Percentiles rank a stretch among this genome's conserved stretches.
These are phyloP conservation scores for Microcera coccophila DNA, from an alignment of 2,329 filamentous ascomycete species.

Conservation along the genomic window DNA sequence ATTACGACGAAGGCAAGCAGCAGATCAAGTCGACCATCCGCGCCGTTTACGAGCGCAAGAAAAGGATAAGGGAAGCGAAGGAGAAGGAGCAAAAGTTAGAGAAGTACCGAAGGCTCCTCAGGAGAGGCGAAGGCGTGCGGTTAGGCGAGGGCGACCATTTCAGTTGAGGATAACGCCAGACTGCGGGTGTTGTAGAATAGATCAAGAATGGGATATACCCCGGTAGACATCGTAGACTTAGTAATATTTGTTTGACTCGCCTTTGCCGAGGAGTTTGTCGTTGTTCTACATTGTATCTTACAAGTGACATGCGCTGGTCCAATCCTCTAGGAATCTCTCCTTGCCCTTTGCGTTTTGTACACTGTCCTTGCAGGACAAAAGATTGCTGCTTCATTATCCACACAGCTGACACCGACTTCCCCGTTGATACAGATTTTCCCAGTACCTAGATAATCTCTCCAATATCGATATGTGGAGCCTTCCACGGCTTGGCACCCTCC, in stretches of 20 bases:
- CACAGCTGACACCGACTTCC: conserved; percentile 19
- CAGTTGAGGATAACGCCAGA: conserved; percentile 32
- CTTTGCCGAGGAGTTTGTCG: conserved; percentile 25
- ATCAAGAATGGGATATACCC: conserved; percentile 11
- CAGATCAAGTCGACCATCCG: conserved; percentile 74
- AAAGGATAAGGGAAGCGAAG: conserved; percentile 56
- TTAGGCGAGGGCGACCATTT: conserved; percentile 66
- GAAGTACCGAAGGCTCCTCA: conserved; percentile 44
- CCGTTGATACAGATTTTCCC: conserved; percentile 12
- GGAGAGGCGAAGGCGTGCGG: conserved; percentile 50
- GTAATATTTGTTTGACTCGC: conserved; percentile 22
- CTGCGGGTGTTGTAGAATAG: neutral
- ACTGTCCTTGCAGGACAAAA: conserved; percentile 27
- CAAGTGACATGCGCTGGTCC: conserved; percentile 30
- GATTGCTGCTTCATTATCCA: conserved; percentile 26
- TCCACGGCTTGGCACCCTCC: conserved; percentile 59
- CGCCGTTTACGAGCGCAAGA: conserved; percentile 92
- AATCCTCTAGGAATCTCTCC: conserved; percentile 17
- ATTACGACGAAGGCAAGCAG: conserved; percentile 78
- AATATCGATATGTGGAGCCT: conserved; percentile 64
- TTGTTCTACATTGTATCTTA: conserved; percentile 41
- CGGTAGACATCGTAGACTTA: conserved; percentile 14
- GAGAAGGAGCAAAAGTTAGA: conserved; percentile 41
- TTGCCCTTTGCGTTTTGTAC: conserved; percentile 30
- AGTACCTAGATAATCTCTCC: conserved; percentile 65